Conservation (phyloP, 139 green algal genomes). For the Nannochloris sp. region DNA sequence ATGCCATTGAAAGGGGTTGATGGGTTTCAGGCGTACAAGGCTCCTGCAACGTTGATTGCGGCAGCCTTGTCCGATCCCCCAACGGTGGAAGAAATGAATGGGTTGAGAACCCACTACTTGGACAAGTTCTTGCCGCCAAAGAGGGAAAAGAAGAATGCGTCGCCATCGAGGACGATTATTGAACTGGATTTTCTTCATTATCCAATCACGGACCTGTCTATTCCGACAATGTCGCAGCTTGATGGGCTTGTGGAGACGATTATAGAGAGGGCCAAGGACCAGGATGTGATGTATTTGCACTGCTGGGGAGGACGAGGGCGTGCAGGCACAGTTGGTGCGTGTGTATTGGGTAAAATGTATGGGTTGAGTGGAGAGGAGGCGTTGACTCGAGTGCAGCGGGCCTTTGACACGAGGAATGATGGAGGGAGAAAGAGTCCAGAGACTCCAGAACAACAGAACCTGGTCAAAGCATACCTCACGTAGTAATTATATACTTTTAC, state of each 20-base stretch:
- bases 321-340: slow-evolving; percentile 63
- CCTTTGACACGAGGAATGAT: slow-evolving; percentile 59
- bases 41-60: slow-evolving; percentile 39
- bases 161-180: slow-evolving; percentile 4
- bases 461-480: slow-evolving; percentile 40
- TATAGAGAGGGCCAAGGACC: slow-evolving; percentile 22
- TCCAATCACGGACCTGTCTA: slow-evolving; percentile 55
- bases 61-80: slow-evolving; percentile 28
- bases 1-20: slow-evolving; percentile 59
- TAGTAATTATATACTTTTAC: background rate
- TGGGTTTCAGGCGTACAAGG: slow-evolving; percentile 76
- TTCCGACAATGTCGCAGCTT: background rate
- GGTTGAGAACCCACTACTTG: slow-evolving; percentile 53
- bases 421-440: slow-evolving; percentile 39
- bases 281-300: slow-evolving; percentile 71
- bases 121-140: slow-evolving; percentile 46
- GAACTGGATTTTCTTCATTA: slow-evolving; percentile 50
- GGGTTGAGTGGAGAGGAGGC: slow-evolving; percentile 56
- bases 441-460: slow-evolving; percentile 52
- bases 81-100: slow-evolving; percentile 45
- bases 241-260: slow-evolving; percentile 12
- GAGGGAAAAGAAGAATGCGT: slow-evolving; percentile 8
- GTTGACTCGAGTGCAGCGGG: slow-evolving; percentile 55
- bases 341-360: slow-evolving; percentile 52
- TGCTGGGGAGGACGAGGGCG: slow-evolving; percentile 80